phyloP scores from a whole-genome alignment of 345 rosid species.

The Hypericum perforatum region DNA sequence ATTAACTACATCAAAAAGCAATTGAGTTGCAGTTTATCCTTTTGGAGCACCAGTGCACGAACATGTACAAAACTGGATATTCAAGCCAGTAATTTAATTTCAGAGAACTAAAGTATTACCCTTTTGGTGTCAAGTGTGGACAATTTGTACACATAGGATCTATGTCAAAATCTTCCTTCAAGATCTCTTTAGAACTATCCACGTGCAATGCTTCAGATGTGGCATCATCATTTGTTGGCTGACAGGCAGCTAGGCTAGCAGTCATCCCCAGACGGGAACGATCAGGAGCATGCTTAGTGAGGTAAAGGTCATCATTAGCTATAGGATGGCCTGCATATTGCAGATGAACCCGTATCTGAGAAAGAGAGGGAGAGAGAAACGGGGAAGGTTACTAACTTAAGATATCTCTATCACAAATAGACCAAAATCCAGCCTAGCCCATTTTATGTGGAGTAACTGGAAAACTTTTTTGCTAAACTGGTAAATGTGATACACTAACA shows the following conservation, averaged over 20 bases:
- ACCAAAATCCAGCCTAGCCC: too few species aligned
- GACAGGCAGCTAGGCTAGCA: slow-evolving; percentile 50
- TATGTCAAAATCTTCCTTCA: slow-evolving; percentile 45
- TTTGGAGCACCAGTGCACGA: background rate
- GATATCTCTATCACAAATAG: too few species aligned
- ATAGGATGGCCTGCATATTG: slow-evolving; percentile 77
- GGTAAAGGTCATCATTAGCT: slow-evolving; percentile 83
- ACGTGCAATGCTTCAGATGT: slow-evolving; percentile 9
- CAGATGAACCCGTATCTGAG: slow-evolving; percentile 88
- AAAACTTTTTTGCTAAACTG: too few species aligned
- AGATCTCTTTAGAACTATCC: slow-evolving; percentile 23
- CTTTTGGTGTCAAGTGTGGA: slow-evolving; percentile 70
- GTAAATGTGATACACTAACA: too few species aligned
- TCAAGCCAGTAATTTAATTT: background rate
- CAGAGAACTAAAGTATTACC: slow-evolving; percentile 25
- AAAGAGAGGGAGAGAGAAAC: background rate
- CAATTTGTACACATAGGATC: slow-evolving; percentile 81
- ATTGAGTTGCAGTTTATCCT: too few species aligned
- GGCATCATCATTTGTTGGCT: slow-evolving; percentile 17
- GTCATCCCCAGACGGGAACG: slow-evolving; percentile 29
- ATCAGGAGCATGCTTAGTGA: slow-evolving; percentile 29
- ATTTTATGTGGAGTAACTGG: too few species aligned
- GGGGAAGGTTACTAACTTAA: too few species aligned
- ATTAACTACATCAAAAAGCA: too few species aligned
- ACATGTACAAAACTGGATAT: background rate